A percentile compares a stretch with the other conserved stretches of the same genome.
These are phyloP conservation scores for Vinca minor DNA, from an alignment of 257 asterid genomes.

Conservation along the genomic window DNA sequence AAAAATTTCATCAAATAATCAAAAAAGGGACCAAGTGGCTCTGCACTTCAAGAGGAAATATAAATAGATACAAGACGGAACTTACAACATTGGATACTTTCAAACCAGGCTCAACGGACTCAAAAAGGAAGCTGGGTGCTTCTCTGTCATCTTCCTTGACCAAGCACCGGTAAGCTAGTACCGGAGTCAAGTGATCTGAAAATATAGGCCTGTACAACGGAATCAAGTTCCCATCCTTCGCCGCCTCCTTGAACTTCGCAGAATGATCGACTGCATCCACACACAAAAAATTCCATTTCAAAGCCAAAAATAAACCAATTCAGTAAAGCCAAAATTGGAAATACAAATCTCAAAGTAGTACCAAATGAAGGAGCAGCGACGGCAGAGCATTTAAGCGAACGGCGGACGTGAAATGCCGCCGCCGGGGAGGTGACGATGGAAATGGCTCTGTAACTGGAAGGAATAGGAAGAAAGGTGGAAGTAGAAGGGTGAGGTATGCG, in stretches of 20 bases:
- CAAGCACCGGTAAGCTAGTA: conserved; percentile 89
- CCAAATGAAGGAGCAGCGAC: conserved; percentile 35
- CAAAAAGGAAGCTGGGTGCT: conserved; percentile 93
- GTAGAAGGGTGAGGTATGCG: conserved; percentile 23
- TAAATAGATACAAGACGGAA: conserved; percentile 2
- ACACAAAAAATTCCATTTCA: conserved; percentile 11
- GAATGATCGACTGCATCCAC: conserved; percentile 56
- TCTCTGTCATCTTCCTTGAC: conserved; percentile 91
- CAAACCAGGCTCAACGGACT: conserved; percentile 80
- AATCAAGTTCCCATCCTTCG: conserved; percentile 76
- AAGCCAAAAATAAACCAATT: background rate
- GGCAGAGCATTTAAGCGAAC: conserved; percentile 45
- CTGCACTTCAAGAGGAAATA: conserved; percentile 11
- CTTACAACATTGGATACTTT: conserved; percentile 73
- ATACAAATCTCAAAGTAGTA: conserved; percentile 7
- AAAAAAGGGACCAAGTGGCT: background rate
- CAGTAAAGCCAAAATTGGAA: background rate
- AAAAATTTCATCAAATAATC: background rate
- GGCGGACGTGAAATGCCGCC: conserved; percentile 10
- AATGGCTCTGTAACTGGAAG: conserved; percentile 18
- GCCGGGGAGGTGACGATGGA: conserved; percentile 23
- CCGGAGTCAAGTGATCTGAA: conserved; percentile 89
- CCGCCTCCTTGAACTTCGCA: conserved; percentile 80
- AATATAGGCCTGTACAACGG: conserved; percentile 69
- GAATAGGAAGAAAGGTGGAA: conserved; percentile 21